Conservation (phyloP, 306 rosid genomes). For the Begonia fuchsioides region DNA sequence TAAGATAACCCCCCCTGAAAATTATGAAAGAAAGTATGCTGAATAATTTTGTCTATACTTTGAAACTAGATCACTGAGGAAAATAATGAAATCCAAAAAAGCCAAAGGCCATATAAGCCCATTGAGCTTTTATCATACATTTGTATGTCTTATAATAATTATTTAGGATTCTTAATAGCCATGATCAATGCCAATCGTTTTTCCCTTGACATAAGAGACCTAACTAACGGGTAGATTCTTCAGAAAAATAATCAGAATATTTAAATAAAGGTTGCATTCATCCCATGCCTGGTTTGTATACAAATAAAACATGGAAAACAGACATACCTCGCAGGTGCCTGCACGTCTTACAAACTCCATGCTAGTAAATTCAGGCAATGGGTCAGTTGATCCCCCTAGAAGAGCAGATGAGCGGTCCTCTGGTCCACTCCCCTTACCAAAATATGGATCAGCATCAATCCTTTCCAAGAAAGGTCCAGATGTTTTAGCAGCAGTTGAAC, state of each 20-base stretch:
- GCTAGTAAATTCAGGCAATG: constrained; percentile 22
- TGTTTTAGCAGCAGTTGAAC: constrained; percentile 22
- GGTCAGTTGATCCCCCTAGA: constrained; percentile 22
- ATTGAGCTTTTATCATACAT: too few species aligned
- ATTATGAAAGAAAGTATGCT: constrained; percentile 12
- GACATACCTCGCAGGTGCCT: constrained; percentile 47
- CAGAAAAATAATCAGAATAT: too few species aligned
- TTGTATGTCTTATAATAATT: too few species aligned
- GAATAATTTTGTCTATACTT: constrained; percentile 1
- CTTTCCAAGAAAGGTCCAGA: constrained; percentile 19
- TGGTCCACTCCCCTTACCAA: constrained; percentile 22
- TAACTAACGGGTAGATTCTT: too few species aligned
- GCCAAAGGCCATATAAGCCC: too few species aligned
- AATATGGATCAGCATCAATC: constrained; percentile 30
- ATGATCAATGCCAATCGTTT: too few species aligned
- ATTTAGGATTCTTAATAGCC: too few species aligned
- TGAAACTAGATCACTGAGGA: too few species aligned
- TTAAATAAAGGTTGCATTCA: too few species aligned
- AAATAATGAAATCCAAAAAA: too few species aligned
- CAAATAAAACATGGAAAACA: neutral
- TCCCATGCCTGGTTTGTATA: too few species aligned
- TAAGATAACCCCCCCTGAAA: constrained; percentile 49
- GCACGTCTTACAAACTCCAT: constrained; percentile 29
- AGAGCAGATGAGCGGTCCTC: constrained; percentile 39
- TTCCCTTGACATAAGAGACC: too few species aligned